Conservation (phyloP, 208 protist genomes). For the Trypanosoma vivax region DNA sequence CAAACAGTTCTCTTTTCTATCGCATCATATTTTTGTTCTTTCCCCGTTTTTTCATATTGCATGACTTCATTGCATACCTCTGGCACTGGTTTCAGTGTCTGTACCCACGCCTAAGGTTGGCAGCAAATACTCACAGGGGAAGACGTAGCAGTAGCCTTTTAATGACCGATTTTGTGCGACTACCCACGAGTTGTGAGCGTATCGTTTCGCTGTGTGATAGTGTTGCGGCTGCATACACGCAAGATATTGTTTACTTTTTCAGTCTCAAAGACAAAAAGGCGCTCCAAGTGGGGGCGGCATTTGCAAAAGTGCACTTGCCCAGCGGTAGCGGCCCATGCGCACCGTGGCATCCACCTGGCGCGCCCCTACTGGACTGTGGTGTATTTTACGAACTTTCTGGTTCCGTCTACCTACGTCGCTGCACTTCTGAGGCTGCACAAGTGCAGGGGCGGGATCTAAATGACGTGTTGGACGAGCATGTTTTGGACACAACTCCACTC, state of each 20-base stretch:
- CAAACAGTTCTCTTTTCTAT: no score
- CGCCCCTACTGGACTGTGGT: constrained; percentile 17
- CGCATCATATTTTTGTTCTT: no score
- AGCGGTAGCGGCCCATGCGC: constrained; percentile 14
- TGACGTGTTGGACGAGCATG: not conserved
- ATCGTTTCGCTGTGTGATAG: constrained; percentile 27
- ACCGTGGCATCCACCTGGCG: constrained; percentile 39
- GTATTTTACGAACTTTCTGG: constrained; percentile 7
- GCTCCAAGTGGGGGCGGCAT: not conserved
- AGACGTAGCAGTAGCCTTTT: not conserved
- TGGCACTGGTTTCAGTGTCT: no score
- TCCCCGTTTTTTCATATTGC: no score
- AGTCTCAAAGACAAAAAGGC: not conserved
- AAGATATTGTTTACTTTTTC: constrained; percentile 28
- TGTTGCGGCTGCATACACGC: constrained; percentile 34
- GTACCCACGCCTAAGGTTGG: no score
- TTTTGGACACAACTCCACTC: not conserved
- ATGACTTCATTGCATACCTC: no score
- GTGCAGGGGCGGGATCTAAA: not conserved
- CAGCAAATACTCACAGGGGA: constrained; percentile 2
- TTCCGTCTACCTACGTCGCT: constrained; percentile 9
- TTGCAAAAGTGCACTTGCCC: not conserved
- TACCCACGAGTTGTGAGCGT: constrained; percentile 39
- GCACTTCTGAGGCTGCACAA: not conserved
- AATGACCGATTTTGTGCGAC: constrained; percentile 28